Evolutionary conservation across 2,329 filamentous ascomycete species (phyloP).

Genomic region (Penicillium sp.): DNA sequence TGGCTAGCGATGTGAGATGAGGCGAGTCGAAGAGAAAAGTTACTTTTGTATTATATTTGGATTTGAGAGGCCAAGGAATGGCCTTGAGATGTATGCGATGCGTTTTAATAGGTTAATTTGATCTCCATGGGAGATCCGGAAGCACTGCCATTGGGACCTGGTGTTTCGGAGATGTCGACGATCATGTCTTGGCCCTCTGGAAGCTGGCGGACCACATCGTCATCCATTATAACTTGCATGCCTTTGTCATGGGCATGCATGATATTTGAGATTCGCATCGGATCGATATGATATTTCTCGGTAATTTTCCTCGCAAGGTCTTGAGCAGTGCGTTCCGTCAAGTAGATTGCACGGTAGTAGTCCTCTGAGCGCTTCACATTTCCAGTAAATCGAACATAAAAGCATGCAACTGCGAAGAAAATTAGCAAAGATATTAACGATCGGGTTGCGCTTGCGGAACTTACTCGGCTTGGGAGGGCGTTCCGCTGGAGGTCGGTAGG

Average conservation of each 20-base stretch:
- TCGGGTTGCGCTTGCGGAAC: slow-evolving; percentile 23
- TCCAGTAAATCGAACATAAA: slow-evolving; percentile 69
- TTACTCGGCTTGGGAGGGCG: slow-evolving; percentile 65
- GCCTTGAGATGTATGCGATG: slow-evolving; percentile 10
- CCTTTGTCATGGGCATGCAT: slow-evolving; percentile 72
- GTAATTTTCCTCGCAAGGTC: slow-evolving; percentile 74
- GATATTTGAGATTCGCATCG: slow-evolving; percentile 67
- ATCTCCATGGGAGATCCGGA: slow-evolving; percentile 42
- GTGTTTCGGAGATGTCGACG: slow-evolving; percentile 63
- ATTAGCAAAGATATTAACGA: slow-evolving; percentile 32
- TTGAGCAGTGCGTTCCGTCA: slow-evolving; percentile 71
- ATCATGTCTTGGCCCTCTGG: slow-evolving; percentile 90
- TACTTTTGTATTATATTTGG: background rate
- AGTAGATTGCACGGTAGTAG: slow-evolving; percentile 81
- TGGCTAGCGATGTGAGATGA: background rate
- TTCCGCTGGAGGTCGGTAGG: slow-evolving; percentile 77
- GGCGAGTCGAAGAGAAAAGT: background rate
- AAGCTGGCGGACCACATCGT: slow-evolving; percentile 80
- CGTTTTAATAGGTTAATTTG: slow-evolving; percentile 54
- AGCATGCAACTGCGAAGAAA: slow-evolving; percentile 68
- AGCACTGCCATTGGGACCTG: slow-evolving; percentile 6
- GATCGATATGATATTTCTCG: slow-evolving; percentile 77
- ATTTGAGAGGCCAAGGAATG: background rate
- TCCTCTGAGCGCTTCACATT: slow-evolving; percentile 54
- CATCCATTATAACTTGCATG: slow-evolving; percentile 81